Evolutionary conservation across 805 yeast species (phyloP), one percentile per base, ranked within the genome.

Genomic region (Schwanniomyces pseudopolymorphus): DNA sequence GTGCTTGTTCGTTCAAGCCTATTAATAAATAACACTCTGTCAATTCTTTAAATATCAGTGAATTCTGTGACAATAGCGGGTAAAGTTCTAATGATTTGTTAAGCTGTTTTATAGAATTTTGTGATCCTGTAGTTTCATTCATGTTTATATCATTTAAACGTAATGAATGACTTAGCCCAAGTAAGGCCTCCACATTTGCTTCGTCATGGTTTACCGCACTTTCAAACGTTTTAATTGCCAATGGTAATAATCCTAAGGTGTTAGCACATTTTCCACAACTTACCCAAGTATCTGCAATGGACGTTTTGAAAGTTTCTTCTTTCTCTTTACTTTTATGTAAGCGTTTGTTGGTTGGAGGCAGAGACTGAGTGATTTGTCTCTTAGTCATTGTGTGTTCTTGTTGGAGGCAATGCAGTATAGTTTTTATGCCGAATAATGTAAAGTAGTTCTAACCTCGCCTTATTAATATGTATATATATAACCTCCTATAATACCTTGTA

Each of bases 1-100:
- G 81, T 0, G 85, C 81, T 48, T 77, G 80, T 36, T 79, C 82
- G 39, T 66, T 67, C 47, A 77, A 69, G 28, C 78, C 76, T 7
- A 75, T 52, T 10, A 71, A 58, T 11, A 77, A 54, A 53, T 81
- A 80, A 45, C 82, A 75, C 48, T 78, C 80, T 0, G 81, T 73
- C 43, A 81, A 63, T 54, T 79, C 84, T 42, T 67, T 72, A 69
- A 78, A 75, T 4, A 81, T 52, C 5, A 54, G 50, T 0, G 74
- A 51, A 41, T 73, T 75, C 40, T 67, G 66, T 25, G 67, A 58
- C 19, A 80, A 57, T 1, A 61, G 61, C 2, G 76, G 74, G 46
- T 58, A 69, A 17, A 56, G 54, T 10, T 66, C 70, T 39, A 77
- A 60, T 3, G 77, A 60, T 22, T 66, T 57, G 43, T 66, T 70